Evolutionary conservation across 371 early-diverging fungal genomes (phyloP).

Genomic region (Mortierella sp.): DNA sequence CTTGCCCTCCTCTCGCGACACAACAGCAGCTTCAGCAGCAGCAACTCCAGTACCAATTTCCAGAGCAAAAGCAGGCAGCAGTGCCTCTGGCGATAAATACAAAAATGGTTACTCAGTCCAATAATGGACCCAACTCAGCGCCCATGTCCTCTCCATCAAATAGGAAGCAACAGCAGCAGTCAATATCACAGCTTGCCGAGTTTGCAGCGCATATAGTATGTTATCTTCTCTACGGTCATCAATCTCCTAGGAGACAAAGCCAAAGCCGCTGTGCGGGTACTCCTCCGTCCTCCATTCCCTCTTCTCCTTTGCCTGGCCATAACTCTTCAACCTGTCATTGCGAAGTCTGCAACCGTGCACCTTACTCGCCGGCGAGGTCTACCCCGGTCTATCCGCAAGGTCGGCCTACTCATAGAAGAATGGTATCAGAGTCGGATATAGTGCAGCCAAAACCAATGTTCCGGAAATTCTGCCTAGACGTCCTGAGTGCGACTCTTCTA

Average conservation of each 20-base stretch:
- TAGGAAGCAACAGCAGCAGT: conserved; percentile 38
- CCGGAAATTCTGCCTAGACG: conserved; percentile 55
- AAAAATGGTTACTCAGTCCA: conserved; percentile 15
- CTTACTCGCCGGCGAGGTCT: conserved; percentile 12
- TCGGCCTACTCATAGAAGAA: conserved; percentile 29
- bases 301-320: conserved; percentile 27
- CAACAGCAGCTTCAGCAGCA: conserved; percentile 19
- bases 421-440: conserved; percentile 45
- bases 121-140: conserved; percentile 3
- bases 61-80: conserved; percentile 3
- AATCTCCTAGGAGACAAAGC: conserved; percentile 39
- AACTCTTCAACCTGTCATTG: conserved; percentile 21
- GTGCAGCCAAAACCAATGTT: conserved; percentile 50
- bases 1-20: conserved; percentile 2
- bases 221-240: conserved; percentile 59
- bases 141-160: conserved; percentile 6
- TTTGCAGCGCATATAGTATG: conserved; percentile 74
- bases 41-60: conserved; percentile 11
- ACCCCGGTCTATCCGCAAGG: neutral
- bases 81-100: conserved; percentile 35
- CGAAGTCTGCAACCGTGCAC: conserved; percentile 19
- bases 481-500: conserved; percentile 67
- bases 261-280: conserved; percentile 20
- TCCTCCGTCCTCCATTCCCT: conserved; percentile 30
- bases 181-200: conserved; percentile 65